Evolutionary conservation across 2,329 filamentous ascomycete genomes (phyloP).

Genomic region (Tolypocladium paradoxum): DNA sequence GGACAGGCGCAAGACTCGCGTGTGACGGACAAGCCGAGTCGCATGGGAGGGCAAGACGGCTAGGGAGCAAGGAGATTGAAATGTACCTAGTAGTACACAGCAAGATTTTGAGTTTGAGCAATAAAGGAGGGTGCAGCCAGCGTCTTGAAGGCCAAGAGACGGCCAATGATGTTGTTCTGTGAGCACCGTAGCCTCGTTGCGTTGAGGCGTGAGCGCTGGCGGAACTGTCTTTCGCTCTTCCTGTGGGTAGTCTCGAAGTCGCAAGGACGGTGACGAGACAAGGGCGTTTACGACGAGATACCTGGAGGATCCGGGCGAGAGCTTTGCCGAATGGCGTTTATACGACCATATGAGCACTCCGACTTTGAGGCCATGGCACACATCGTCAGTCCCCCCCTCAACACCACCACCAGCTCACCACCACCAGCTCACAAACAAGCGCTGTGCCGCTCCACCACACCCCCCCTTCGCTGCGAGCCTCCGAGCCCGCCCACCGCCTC

Average conservation of each 20-base stretch:
- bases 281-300: no score
- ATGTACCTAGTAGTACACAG: not conserved
- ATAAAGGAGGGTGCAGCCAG: not conserved
- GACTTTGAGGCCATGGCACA: constrained; percentile 30
- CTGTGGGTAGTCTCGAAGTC: not conserved
- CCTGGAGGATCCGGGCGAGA: no score
- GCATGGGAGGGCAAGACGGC: not conserved
- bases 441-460: constrained; percentile 37
- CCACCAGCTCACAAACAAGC: not conserved
- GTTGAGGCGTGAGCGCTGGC: not conserved
- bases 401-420: not conserved
- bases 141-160: not conserved
- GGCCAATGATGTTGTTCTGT: not conserved
- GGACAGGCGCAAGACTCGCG: constrained; percentile 5
- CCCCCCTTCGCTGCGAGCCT: constrained; percentile 27
- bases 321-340: constrained; percentile 28
- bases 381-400: constrained; percentile 22
- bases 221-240: not conserved
- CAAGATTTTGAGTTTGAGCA: not conserved
- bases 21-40: not conserved
- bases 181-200: not conserved
- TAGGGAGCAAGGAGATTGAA: not conserved
- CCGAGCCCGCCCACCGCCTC: constrained; percentile 22
- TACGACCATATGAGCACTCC: constrained; percentile 26
- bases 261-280: not conserved